Base-by-base conservation (phyloP, 352 stramenopile genomes). In the Phytophthora multivora region DNA sequence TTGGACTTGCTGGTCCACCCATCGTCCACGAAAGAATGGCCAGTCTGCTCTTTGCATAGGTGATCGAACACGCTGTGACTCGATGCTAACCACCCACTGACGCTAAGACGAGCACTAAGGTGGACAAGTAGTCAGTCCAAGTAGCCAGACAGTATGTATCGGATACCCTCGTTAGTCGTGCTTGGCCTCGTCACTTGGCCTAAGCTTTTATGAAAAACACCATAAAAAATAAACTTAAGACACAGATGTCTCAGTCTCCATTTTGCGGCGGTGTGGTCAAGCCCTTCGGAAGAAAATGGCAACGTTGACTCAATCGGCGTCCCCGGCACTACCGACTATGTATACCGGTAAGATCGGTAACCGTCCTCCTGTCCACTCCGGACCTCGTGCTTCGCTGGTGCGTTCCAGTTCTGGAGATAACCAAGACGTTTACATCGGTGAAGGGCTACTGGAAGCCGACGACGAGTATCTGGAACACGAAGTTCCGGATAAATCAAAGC, bases 401-500 rank as follows among this genome's bases (percentile, higher is more conserved):
- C 40, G 40, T 12, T 8, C 40, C 40, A 46, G 40, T 8, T 46
- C 23, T 12, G 40, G 40, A 28, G 40, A 26, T n/a, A 28, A 46
- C 7, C 40, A 46, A n/a, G 40, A 48, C 9, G 21, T 33, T 9
- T 54, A 54, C 21, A 35, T 54, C 13, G 30, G 47, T 42, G 47
- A 43, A 43, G 35, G 19, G 16, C 31, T 54, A 11, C 18, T 45
- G 9, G 35, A 42, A 33, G 25, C 11, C 4, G 6, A 18, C 9
- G 16, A 28, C 19, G 36, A 40, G 4, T 16, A 25, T 28, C 12
- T n/a, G 21, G 9, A 31, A 26, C 18, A 59, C 9, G 28, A 33
- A 15, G 28, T 33, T 33, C 28, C 13, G 28, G 28, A 33, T 33
- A 50, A 48, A 31, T 51, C 61, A 8, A 40, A 78, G 46, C 77